These are phyloP conservation scores for Kandelia obovata DNA, from an alignment of 345 rosid genomes.

Conservation along the genomic window DNA sequence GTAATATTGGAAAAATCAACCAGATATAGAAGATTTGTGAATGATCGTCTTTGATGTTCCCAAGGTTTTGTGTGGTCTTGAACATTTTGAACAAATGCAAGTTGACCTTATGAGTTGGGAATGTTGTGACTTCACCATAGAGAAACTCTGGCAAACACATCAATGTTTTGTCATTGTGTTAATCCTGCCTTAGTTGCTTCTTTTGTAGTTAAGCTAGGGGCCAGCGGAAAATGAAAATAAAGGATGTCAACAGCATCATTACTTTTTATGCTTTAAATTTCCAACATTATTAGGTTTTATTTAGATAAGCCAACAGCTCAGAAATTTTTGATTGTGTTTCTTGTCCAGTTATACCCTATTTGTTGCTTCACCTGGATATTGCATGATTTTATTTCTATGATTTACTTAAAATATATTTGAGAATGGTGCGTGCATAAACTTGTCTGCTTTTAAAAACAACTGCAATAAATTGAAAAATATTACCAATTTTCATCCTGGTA, in stretches of 20 bases:
- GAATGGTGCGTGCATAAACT: slow-evolving; percentile 13
- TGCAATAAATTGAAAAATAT: background rate
- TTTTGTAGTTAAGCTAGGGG: no score
- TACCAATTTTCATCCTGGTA: slow-evolving; percentile 15
- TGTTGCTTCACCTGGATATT: background rate
- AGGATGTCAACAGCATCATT: background rate
- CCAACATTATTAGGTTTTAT: background rate
- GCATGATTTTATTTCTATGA: background rate
- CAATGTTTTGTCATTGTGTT: no score
- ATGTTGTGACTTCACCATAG: no score
- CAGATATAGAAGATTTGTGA: background rate
- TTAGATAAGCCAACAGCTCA: background rate
- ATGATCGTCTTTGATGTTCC: background rate
- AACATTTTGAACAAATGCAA: background rate
- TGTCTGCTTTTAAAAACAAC: slow-evolving; percentile 6
- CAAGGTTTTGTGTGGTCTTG: slow-evolving; percentile 1
- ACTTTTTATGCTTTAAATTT: background rate
- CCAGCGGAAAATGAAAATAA: background rate
- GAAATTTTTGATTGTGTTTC: background rate
- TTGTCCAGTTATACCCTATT: background rate
- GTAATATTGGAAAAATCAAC: slow-evolving; percentile 4
- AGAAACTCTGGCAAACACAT: no score
- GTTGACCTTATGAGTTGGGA: no score
- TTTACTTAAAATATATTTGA: background rate
- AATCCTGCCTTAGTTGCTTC: no score